Evolutionary conservation across 75 land plant species (phyloP).

Genomic region (Sequoia sempervirens): DNA sequence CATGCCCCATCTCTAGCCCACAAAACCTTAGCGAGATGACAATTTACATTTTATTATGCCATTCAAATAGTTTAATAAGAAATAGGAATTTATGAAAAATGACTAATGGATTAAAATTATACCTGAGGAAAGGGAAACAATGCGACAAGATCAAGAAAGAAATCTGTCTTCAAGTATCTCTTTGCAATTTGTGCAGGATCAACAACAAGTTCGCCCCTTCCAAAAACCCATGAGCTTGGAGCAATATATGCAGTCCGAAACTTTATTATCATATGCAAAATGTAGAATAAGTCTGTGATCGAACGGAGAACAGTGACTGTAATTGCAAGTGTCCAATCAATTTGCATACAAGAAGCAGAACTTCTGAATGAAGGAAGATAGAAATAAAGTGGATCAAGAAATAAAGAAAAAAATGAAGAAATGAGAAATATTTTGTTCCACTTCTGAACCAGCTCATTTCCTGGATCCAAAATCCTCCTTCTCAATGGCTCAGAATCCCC

Average conservation of each 20-base stretch:
- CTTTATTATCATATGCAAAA: constrained; percentile 58
- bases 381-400: constrained; percentile 81
- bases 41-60: not conserved
- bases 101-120: not conserved
- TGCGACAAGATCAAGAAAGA: constrained; percentile 56
- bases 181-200: constrained; percentile 52
- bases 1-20: not conserved
- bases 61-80: not conserved
- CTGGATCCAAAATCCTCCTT: constrained; percentile 59
- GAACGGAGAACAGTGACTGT: constrained; percentile 48
- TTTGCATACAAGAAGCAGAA: constrained; percentile 27
- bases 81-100: not conserved
- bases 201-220: constrained; percentile 81
- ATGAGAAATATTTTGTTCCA: constrained; percentile 79
- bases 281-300: constrained; percentile 52
- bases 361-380: constrained; percentile 54
- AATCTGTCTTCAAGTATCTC: constrained; percentile 54
- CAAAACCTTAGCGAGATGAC: not conserved
- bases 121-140: constrained; percentile 80
- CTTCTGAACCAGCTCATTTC: constrained; percentile 43
- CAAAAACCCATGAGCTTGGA: constrained; percentile 68
- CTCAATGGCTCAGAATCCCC: constrained; percentile 37
- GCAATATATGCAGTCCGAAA: constrained; percentile 76
- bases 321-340: constrained; percentile 22
- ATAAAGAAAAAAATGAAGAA: constrained; percentile 67